A percentile compares a stretch with the other conserved stretches of the same genome.
Conservation (phyloP, 257 asterid species). For the Gentiana dahurica region DNA sequence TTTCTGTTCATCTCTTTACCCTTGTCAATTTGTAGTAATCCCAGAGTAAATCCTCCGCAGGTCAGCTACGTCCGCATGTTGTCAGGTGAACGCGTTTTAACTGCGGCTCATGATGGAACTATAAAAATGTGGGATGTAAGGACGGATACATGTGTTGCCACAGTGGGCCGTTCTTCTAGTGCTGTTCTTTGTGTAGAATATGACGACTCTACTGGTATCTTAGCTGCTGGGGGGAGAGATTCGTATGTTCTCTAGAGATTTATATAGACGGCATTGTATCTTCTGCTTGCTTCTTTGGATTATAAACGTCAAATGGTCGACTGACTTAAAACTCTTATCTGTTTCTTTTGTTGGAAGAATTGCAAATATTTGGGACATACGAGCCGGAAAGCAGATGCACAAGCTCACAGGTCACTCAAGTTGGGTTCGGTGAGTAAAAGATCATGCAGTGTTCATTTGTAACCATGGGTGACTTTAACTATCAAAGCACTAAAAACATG, state of each 20-base stretch:
- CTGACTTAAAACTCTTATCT: conserved; percentile 11
- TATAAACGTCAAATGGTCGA: neutral
- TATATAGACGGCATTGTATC: neutral
- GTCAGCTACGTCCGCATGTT: conserved; percentile 86
- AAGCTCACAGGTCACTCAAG: conserved; percentile 86
- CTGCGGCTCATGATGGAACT: conserved; percentile 97
- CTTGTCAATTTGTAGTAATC: too few relatives aligned
- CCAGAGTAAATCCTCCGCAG: conserved; percentile 20
- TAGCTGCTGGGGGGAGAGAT: conserved; percentile 97
- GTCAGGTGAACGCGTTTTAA: conserved; percentile 96
- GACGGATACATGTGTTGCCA: conserved; percentile 96
- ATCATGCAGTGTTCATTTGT: conserved; percentile 2
- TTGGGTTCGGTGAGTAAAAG: conserved; percentile 60
- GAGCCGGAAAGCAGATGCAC: conserved; percentile 89
- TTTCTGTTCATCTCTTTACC: neutral
- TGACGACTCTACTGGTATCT: conserved; percentile 79
- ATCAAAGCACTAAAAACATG: conserved; percentile 18
- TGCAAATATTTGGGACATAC: conserved; percentile 90
- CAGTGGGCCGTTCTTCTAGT: conserved; percentile 87
- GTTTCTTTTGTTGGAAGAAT: conserved; percentile 32
- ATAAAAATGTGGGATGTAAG: conserved; percentile 99
- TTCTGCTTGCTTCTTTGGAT: neutral
- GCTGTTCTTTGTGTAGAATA: conserved; percentile 95
- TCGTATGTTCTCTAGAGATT: conserved; percentile 37
- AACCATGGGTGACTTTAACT: conserved; percentile 11